Percentiles rank a stretch among this genome's conserved stretches.
These are phyloP conservation scores for Lactifluus rugatus DNA, from an alignment of 768 basidiomycete genomes.

Conservation along the genomic window DNA sequence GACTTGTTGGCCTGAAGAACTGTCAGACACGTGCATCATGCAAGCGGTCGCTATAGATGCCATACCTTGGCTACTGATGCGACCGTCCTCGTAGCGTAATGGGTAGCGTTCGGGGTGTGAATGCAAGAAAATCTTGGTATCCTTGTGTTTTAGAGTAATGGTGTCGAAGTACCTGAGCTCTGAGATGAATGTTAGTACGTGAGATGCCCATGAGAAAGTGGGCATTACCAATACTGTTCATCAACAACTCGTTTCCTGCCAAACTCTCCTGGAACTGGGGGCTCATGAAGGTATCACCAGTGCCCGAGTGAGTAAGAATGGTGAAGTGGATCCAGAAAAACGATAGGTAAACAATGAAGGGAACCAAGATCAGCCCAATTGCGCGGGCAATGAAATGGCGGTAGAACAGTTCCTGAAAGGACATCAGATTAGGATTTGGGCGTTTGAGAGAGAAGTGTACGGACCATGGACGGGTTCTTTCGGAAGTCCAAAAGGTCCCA, in stretches of 20 bases:
- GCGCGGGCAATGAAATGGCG: conserved; percentile 83
- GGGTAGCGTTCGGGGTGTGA: conserved; percentile 90
- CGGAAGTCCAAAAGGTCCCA: conserved; percentile 88
- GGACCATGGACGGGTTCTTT: conserved; percentile 66
- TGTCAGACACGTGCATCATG: conserved; percentile 2
- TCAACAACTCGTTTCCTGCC: conserved; percentile 78
- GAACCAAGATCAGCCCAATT: conserved; percentile 77
- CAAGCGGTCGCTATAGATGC: background rate
- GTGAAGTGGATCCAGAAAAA: conserved; percentile 96
- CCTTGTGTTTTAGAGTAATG: conserved; percentile 81
- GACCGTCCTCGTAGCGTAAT: conserved; percentile 88
- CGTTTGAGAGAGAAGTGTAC: background rate
- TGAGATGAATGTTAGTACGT: conserved; percentile 26
- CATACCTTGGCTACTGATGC: conserved; percentile 84
- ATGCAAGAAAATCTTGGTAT: conserved; percentile 88
- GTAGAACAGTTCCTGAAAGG: conserved; percentile 53
- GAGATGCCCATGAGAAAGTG: conserved; percentile 2
- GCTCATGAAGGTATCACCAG: conserved; percentile 96
- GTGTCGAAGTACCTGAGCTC: conserved; percentile 92
- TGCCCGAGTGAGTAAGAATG: conserved; percentile 77
- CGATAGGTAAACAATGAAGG: conserved; percentile 81
- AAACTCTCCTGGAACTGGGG: conserved; percentile 97
- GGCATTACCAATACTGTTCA: conserved; percentile 78
- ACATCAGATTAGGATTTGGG: background rate
- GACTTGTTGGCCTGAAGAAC: conserved; percentile 73